Evolutionary conservation across 1,284 basidiomycete species (phyloP), one percentile per base, ranked within the genome.

Genomic region (Volvariella volvacea): DNA sequence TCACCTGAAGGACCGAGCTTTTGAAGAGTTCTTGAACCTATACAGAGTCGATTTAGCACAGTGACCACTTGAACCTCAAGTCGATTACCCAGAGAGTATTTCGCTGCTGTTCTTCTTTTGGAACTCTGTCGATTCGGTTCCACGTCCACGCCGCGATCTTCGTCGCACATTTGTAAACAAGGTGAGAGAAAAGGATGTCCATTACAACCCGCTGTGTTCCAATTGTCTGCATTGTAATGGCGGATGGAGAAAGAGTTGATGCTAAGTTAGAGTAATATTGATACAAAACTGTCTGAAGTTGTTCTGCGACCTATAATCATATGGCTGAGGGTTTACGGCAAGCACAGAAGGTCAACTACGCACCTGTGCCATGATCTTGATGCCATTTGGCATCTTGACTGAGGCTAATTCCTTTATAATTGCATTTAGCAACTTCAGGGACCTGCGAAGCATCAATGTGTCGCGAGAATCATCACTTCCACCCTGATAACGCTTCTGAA

Each of bases 141-240:
- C 84, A 90, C 6, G 80, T 58, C 84, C 85, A 90, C 33, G 72
- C 54, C 12, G 76, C 74, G 56, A 85, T 71, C 53, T 80, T 87
- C 10, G 69, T 64, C 34, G 89, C 61, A 52, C 74, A 80, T 57
- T 89, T 89, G 64, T 80, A 88, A 3, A 79, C 61, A 8, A 87
- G 60, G 55, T 89, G 86, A 2, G 76, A 74, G 14, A 86, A 61
- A 3, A 74, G 55, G 39, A 89, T 64, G 48, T 80, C 77, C 48
- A 78, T 71, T 57, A 65, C 42, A 52, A 74, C 44, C 52, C 62
- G 51, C 53, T 70, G 52, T 50, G 65, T 57, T 47, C 60, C 49
- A 66, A 68, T 44, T 51, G 65, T 60, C 34, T 62, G 50, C 7
- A 62, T 58, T 4, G 68, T 63, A 8, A 66, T 57, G 34, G 76